Conservation (phyloP, 2,329 filamentous ascomycete species). For the Trichoderma aggressivum region DNA sequence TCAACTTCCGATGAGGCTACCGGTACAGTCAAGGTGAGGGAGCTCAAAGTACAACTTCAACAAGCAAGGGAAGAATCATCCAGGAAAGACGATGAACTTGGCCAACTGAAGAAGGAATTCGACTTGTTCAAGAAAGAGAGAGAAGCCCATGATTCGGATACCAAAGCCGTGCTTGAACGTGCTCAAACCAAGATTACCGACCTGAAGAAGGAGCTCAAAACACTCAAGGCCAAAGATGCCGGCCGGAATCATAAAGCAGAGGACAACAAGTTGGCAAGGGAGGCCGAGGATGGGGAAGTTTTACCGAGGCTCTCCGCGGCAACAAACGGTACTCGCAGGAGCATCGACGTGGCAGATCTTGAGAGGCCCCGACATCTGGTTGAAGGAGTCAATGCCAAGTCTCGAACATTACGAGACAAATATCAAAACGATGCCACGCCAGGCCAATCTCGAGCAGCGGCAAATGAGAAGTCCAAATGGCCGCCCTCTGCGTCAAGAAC, state of each 20-base stretch:
- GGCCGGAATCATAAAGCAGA: conserved; percentile 31
- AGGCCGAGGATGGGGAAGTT: background rate
- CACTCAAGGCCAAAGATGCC: conserved; percentile 36
- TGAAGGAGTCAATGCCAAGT: conserved; percentile 21
- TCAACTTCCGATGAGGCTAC: conserved; percentile 29
- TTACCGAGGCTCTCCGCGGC: background rate
- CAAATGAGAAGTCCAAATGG: conserved; percentile 37
- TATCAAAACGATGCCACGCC: conserved; percentile 31
- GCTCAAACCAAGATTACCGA: conserved; percentile 56
- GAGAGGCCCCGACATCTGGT: conserved; percentile 18
- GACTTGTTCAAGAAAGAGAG: conserved; percentile 52
- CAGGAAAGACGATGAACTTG: conserved; percentile 49
- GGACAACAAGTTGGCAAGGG: conserved; percentile 19
- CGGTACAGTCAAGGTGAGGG: conserved; percentile 31
- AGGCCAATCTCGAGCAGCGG: conserved; percentile 21
- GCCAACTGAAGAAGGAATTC: conserved; percentile 49
- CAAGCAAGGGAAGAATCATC: conserved; percentile 43
- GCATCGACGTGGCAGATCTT: conserved; percentile 29
- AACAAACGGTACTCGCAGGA: conserved; percentile 24
- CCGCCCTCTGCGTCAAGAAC: conserved; percentile 42
- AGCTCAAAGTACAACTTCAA: conserved; percentile 42
- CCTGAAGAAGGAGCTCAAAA: conserved; percentile 51
- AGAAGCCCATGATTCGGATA: conserved; percentile 53
- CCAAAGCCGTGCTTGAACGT: conserved; percentile 52
- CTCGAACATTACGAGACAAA: conserved; percentile 35